A percentile compares a stretch with the other conserved stretches of the same genome.
These are phyloP conservation scores for Trichoderma koningii DNA, from an alignment of 2,329 filamentous ascomycete species.

Conservation along the genomic window DNA sequence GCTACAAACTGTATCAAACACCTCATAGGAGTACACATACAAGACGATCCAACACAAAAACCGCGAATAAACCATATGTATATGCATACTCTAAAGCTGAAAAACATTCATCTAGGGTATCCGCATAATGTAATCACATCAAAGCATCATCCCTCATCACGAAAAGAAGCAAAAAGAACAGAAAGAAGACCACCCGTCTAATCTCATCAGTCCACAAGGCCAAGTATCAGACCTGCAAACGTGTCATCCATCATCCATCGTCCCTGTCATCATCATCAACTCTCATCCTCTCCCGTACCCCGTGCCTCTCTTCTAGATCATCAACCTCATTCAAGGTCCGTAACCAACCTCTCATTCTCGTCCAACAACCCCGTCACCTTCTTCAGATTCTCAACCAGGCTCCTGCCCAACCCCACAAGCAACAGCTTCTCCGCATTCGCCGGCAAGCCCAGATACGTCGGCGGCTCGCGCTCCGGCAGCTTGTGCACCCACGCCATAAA, in stretches of 20 bases:
- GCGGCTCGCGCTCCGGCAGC: conserved; percentile 91
- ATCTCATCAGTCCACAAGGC: too few species aligned
- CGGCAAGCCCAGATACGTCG: conserved; percentile 89
- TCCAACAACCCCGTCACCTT: conserved; percentile 86
- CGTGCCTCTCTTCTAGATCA: too few species aligned
- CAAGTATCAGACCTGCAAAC: neutral
- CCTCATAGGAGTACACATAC: too few species aligned
- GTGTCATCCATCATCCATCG: neutral
- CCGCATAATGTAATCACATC: too few species aligned
- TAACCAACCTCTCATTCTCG: conserved; percentile 89
- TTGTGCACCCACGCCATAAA: conserved; percentile 91
- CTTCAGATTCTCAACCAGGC: conserved; percentile 80
- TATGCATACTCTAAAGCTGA: too few species aligned
- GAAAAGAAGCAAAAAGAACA: too few species aligned
- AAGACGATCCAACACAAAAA: too few species aligned
- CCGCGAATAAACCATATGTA: too few species aligned
- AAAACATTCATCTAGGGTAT: too few species aligned
- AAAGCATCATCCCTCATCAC: too few species aligned
- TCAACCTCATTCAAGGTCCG: conserved; percentile 54
- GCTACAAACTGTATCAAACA: too few species aligned
- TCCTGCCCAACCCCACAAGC: conserved; percentile 81
- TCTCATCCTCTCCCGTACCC: neutral
- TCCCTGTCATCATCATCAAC: neutral
- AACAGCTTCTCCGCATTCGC: conserved; percentile 96
- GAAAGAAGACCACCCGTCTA: too few species aligned